Percentiles rank a stretch among this genome's conserved stretches.
Evolutionary conservation across 2,329 filamentous ascomycete species (phyloP).

Genomic region (Penicillium fuscoglaucum): DNA sequence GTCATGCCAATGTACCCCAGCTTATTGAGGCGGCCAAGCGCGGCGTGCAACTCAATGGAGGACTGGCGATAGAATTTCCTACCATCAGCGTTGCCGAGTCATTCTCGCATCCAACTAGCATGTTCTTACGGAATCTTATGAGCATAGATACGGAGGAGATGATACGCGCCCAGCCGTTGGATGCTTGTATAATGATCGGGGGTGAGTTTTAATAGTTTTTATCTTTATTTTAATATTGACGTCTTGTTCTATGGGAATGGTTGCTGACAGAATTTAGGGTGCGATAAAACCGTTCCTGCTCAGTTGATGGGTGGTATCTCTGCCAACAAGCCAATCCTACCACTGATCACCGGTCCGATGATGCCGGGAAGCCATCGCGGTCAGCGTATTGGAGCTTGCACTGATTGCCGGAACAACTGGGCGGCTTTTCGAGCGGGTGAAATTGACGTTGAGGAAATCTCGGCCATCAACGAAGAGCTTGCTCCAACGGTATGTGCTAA

Average conservation of each 20-base stretch:
- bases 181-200: conserved; percentile 67
- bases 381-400: conserved; percentile 68
- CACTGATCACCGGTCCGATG: conserved; percentile 72
- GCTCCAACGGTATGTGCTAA: conserved; percentile 62
- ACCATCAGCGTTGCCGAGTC: conserved; percentile 71
- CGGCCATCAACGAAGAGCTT: conserved; percentile 69
- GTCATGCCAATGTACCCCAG: conserved; percentile 70
- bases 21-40: conserved; percentile 70
- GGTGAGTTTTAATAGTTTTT: conserved; percentile 44
- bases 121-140: conserved; percentile 74
- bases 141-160: conserved; percentile 80
- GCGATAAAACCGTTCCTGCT: conserved; percentile 72
- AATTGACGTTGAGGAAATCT: conserved; percentile 71
- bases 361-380: conserved; percentile 69
- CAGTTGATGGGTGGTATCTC: conserved; percentile 76
- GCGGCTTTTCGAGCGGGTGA: conserved; percentile 64
- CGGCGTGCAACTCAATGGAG: conserved; percentile 66
- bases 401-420: conserved; percentile 74
- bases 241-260: not conserved
- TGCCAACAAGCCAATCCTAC: conserved; percentile 69
- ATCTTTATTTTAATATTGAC: no score
- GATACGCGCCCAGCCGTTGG: conserved; percentile 69
- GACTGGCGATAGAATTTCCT: conserved; percentile 69
- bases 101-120: conserved; percentile 70
- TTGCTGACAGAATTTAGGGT: conserved; percentile 51